A percentile compares a stretch with the other conserved stretches of the same genome.
These are phyloP conservation scores for Botrytis fabae DNA, from an alignment of 2,329 filamentous ascomycete species.

Conservation along the genomic window DNA sequence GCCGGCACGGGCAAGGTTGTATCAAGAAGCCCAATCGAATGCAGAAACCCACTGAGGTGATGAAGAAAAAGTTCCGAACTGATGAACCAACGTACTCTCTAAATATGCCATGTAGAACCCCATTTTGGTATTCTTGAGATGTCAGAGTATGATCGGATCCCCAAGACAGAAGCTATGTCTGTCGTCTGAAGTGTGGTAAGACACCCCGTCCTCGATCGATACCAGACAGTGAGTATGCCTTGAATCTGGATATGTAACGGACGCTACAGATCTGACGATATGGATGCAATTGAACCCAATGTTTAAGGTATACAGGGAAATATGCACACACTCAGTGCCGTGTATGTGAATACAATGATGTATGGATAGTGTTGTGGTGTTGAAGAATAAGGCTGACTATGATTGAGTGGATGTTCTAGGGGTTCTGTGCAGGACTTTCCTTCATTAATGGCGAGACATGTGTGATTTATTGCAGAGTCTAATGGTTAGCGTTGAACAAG, in stretches of 20 bases:
- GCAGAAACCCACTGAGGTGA: constrained; percentile 33
- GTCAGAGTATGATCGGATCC: constrained; percentile 29
- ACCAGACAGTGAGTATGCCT: constrained; percentile 32
- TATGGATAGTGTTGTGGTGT: constrained; percentile 40
- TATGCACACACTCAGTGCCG: constrained; percentile 40
- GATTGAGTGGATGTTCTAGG: constrained; percentile 40
- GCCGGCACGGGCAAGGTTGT: constrained; percentile 8
- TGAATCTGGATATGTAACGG: constrained; percentile 32
- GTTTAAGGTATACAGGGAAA: constrained; percentile 45
- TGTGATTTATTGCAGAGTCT: constrained; percentile 61
- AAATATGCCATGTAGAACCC: constrained; percentile 61
- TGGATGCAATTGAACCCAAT: constrained; percentile 59
- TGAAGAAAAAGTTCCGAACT: constrained; percentile 28
- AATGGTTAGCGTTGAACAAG: constrained; percentile 40
- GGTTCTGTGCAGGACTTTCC: constrained; percentile 41
- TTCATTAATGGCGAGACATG: constrained; percentile 60
- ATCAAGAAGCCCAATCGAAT: constrained; percentile 28
- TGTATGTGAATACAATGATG: constrained; percentile 39
- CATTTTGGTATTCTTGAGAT: constrained; percentile 47
- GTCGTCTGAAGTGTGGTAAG: constrained; percentile 36
- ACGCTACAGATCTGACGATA: constrained; percentile 27
- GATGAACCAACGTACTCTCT: constrained; percentile 40
- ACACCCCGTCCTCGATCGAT: constrained; percentile 30
- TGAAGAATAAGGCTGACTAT: constrained; percentile 41
- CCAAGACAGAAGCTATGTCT: constrained; percentile 31